Evolutionary conservation across 2,329 filamentous ascomycete species (phyloP).

Genomic region (Periconia digitata): DNA sequence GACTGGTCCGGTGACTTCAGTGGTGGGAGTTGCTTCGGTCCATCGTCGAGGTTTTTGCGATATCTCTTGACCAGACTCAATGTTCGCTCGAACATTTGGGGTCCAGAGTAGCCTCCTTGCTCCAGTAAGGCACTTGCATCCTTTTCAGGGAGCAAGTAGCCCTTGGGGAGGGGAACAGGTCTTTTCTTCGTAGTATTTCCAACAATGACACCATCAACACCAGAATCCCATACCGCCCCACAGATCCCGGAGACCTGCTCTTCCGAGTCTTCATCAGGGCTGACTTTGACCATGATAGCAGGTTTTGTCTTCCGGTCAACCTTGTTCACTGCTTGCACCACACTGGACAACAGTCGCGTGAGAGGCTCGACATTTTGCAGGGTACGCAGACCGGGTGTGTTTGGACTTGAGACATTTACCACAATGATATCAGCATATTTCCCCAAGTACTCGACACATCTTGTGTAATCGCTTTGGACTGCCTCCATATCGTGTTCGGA

Average conservation of each 20-base stretch:
- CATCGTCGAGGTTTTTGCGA: slow-evolving; percentile 55
- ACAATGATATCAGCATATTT: slow-evolving; percentile 94
- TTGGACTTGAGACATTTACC: slow-evolving; percentile 95
- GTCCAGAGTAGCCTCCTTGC: slow-evolving; percentile 87
- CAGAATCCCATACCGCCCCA: slow-evolving; percentile 60
- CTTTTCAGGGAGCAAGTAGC: slow-evolving; percentile 63
- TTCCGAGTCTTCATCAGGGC: slow-evolving; percentile 87
- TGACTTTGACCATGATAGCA: slow-evolving; percentile 96
- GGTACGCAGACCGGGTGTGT: slow-evolving; percentile 87
- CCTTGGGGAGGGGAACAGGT: slow-evolving; percentile 67
- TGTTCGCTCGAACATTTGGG: slow-evolving; percentile 82
- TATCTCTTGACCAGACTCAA: slow-evolving; percentile 79
- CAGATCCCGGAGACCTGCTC: slow-evolving; percentile 86
- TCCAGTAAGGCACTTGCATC: slow-evolving; percentile 73
- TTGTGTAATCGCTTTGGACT: slow-evolving; percentile 79
- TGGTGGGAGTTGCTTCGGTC: slow-evolving; percentile 33
- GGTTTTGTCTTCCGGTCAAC: slow-evolving; percentile 72
- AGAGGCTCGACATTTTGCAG: slow-evolving; percentile 84
- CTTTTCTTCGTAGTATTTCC: slow-evolving; percentile 94
- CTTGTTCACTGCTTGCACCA: slow-evolving; percentile 74
- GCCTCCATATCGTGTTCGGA: slow-evolving; percentile 82
- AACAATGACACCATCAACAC: slow-evolving; percentile 93
- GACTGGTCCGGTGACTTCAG: slow-evolving; percentile 5
- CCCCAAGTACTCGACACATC: slow-evolving; percentile 79
- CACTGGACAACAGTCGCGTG: slow-evolving; percentile 75